Conservation (phyloP, 176 grass and related monocot species). For the Hordeum vulgare region DNA sequence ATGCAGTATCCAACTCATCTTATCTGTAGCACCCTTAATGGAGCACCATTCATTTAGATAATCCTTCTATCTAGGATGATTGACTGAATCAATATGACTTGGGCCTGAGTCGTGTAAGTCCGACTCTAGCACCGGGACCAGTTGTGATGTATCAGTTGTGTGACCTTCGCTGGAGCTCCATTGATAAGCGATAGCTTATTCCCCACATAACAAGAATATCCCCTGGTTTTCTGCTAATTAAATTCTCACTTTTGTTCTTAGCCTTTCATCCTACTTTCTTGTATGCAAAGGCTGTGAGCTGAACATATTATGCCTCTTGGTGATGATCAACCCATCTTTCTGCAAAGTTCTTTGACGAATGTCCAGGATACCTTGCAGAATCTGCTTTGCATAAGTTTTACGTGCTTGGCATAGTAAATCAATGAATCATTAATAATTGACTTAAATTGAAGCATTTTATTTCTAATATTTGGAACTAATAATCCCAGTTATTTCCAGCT, state of each 20-base stretch:
- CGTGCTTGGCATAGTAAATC: neutral
- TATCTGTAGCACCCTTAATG: neutral
- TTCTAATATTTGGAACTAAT: slow-evolving; percentile 16
- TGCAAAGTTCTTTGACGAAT: neutral
- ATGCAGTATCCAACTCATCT: neutral
- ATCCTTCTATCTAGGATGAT: neutral
- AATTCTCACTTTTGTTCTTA: neutral
- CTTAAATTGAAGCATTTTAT: neutral
- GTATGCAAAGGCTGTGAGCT: neutral
- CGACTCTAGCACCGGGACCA: neutral
- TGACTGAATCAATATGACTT: neutral
- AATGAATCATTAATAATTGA: neutral
- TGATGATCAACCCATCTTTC: neutral
- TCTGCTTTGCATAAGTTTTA: slow-evolving; percentile 1
- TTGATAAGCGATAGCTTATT: neutral
- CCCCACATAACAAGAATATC: neutral
- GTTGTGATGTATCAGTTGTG: neutral
- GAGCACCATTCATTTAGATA: neutral
- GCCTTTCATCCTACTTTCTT: slow-evolving; percentile 12
- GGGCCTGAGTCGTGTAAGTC: neutral
- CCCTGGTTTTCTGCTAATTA: neutral
- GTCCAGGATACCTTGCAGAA: neutral
- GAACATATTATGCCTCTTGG: neutral
- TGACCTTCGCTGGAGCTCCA: neutral
- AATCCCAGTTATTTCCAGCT: slow-evolving; percentile 41